Conservation (phyloP, 495 filamentous ascomycete genomes). For the Aspergillus asperescens region DNA sequence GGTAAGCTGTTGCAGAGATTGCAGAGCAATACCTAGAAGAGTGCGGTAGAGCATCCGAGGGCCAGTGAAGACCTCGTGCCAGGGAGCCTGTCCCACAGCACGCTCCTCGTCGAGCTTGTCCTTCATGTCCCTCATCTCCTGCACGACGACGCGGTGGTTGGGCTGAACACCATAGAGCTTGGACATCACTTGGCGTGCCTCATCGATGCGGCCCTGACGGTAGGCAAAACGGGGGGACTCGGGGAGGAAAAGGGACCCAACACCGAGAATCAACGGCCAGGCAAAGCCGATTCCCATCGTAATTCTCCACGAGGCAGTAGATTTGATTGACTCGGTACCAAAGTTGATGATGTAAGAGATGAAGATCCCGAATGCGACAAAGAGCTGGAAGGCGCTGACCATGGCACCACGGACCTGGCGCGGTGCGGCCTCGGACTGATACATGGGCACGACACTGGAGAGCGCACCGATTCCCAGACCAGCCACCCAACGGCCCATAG, state of each 20-base stretch:
- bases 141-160: conserved; percentile 57
- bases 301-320: conserved; percentile 68
- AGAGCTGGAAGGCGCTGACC: conserved; percentile 74
- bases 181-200: conserved; percentile 63
- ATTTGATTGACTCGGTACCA: conserved; percentile 54
- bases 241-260: conserved; percentile 65
- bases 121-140: conserved; percentile 64
- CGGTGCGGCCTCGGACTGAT: conserved; percentile 65
- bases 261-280: conserved; percentile 67
- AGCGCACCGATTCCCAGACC: conserved; percentile 67
- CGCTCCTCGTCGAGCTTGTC: conserved; percentile 56
- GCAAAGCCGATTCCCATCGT: conserved; percentile 75
- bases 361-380: conserved; percentile 84
- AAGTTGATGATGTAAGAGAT: conserved; percentile 77
- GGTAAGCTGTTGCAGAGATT: conserved; percentile 67
- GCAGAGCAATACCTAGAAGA: conserved; percentile 61
- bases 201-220: conserved; percentile 57
- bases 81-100: conserved; percentile 48
- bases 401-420: conserved; percentile 62
- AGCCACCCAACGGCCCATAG: conserved; percentile 53
- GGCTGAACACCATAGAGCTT: conserved; percentile 63
- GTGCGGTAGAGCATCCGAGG: conserved; percentile 71
- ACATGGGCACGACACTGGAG: conserved; percentile 68
- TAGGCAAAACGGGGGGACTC: conserved; percentile 69
- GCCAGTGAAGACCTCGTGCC: conserved; percentile 65